Evolutionary conservation across 2,329 filamentous ascomycete species (phyloP).

Genomic region (Monosporascus sp.): DNA sequence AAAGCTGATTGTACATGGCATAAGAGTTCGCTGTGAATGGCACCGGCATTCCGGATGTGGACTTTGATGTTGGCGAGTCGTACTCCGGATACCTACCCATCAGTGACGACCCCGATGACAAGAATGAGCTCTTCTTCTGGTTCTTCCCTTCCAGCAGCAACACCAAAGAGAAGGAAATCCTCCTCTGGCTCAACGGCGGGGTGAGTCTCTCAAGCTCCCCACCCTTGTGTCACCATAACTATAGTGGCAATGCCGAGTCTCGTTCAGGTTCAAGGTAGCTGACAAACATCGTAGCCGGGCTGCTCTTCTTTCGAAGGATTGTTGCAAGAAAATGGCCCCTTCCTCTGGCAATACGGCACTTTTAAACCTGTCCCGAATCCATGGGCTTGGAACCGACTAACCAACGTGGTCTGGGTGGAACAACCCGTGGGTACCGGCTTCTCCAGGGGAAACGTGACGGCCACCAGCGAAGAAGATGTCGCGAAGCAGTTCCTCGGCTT

Average conservation of each 20-base stretch:
- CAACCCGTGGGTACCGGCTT: conserved; percentile 66
- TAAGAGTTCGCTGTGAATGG: conserved; percentile 56
- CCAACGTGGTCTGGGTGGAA: conserved; percentile 73
- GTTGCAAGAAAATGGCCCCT: conserved; percentile 72
- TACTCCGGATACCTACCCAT: conserved; percentile 56
- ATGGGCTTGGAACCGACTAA: conserved; percentile 70
- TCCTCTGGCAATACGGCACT: conserved; percentile 66
- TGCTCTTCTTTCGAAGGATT: conserved; percentile 61
- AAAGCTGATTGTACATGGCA: conserved; percentile 12
- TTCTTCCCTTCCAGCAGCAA: conserved; percentile 47
- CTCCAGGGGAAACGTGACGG: conserved; percentile 57
- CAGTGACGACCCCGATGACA: conserved; percentile 32
- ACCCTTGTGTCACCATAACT: neutral
- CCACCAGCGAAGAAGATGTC: conserved; percentile 60
- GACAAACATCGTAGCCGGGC: conserved; percentile 36
- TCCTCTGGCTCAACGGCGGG: conserved; percentile 47
- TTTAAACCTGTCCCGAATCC: conserved; percentile 58
- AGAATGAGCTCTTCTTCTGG: conserved; percentile 48
- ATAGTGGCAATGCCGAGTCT: neutral
- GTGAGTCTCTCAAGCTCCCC: conserved; percentile 22
- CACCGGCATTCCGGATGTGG: conserved; percentile 54
- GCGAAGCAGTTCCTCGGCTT: conserved; percentile 71
- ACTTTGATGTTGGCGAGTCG: conserved; percentile 57
- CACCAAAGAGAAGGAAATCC: conserved; percentile 41
- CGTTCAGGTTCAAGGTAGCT: neutral